A percentile compares a stretch with the other conserved stretches of the same genome.
Conservation (phyloP, 75 land plant species). For the Isoetes taiwanensis region DNA sequence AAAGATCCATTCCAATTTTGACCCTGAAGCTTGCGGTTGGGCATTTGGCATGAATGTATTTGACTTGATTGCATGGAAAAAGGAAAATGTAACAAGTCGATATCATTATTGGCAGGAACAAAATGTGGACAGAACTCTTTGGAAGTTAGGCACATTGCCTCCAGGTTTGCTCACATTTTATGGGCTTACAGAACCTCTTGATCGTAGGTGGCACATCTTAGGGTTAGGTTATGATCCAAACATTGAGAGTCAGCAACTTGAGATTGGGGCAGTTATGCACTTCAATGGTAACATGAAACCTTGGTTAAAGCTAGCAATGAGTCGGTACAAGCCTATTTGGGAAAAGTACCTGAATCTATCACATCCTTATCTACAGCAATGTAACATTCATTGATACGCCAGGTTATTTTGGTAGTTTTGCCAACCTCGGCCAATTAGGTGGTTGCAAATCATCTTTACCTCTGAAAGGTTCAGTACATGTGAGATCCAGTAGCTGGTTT, state of each 20-base stretch:
- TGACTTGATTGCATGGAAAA: conserved; percentile 69
- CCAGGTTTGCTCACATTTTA: conserved; percentile 79
- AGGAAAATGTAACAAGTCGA: conserved; percentile 56
- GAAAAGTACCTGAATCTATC: conserved; percentile 77
- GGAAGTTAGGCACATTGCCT: conserved; percentile 89
- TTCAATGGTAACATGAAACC: conserved; percentile 93
- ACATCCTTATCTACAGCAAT: conserved; percentile 63
- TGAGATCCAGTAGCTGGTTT: too few relatives aligned
- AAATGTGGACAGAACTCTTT: conserved; percentile 66
- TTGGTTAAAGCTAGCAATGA: conserved; percentile 95
- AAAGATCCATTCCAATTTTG: conserved; percentile 59
- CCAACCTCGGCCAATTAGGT: too few relatives aligned
- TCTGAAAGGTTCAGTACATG: too few relatives aligned
- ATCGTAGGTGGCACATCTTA: conserved; percentile 71
- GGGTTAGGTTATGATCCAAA: conserved; percentile 78
- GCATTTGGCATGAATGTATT: conserved; percentile 97
- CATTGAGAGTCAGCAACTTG: conserved; percentile 42
- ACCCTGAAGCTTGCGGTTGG: conserved; percentile 96
- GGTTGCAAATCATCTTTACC: too few relatives aligned
- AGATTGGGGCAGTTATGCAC: conserved; percentile 66
- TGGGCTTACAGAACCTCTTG: conserved; percentile 68
- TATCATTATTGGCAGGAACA: conserved; percentile 90
- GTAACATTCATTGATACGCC: conserved; percentile 54
- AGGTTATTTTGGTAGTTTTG: too few relatives aligned
- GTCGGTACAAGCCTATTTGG: conserved; percentile 78